Evolutionary conservation across 805 yeast species (phyloP), one percentile per base, ranked within the genome.

Genomic region (Debaryomyces tyrocola): DNA sequence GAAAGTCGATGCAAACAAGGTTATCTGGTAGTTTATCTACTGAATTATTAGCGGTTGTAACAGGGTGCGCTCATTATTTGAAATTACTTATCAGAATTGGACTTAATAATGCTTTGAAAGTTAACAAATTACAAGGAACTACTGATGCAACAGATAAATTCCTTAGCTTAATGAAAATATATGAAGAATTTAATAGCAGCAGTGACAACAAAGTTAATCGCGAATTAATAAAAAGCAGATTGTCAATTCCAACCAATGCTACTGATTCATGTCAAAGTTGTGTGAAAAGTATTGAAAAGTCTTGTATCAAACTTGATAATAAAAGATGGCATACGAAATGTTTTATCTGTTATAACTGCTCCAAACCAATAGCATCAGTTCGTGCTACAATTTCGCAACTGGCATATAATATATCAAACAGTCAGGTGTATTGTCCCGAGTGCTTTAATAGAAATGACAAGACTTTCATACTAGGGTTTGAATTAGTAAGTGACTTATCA

Each of bases 51-150:
- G 81, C 92, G 0, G 82, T 91, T 9, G 91, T 91, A 4, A 89
- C 97, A 1, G 90, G 95, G 0, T 72, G 92, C 55, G 97, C 99
- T 0, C 98, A 94, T 62, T 92, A 90, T 64, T 73, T 94, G 57
- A 94, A 94, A 63, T 74, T 92, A 6, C 70, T 94, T 18, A 86
- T 92, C 4, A 74, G 97, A 51, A 82, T 82, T 58, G 94, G 97
- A 0, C 75, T 94, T 36, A 79, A 82, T 48, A 82, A 83, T 53
- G 88, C 97, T 0, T 70, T 94, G n/a, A 83, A 79, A 46, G 72
- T 78, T 45, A 87, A 87, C 62, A 80, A 78, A 53, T 57, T 74
- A 3, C 70, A 78, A 6, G 80, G 79, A 28, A 77, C 86, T 7
- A 78, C 85, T 0, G 71, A 66, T 34, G 87, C 90, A 1, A 69